These are phyloP conservation scores for Metarhizium anisopliae DNA, from an alignment of 2,329 filamentous ascomycete genomes.

Conservation along the genomic window DNA sequence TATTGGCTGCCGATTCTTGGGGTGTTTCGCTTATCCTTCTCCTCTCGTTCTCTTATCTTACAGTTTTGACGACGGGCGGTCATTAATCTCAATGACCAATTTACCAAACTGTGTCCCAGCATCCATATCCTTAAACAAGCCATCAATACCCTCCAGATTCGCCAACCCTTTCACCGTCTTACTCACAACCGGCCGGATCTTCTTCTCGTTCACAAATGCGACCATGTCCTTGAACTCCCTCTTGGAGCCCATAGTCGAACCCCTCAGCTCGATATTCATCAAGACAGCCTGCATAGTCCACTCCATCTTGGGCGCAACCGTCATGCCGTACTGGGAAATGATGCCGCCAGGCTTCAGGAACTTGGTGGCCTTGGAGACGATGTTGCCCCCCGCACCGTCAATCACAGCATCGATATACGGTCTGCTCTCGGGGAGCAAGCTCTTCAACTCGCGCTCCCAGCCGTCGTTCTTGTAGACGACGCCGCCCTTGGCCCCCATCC, in stretches of 20 bases:
- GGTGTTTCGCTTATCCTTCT: not conserved
- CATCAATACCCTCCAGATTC: slow-evolving; percentile 67
- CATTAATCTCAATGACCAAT: slow-evolving; percentile 66
- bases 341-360: slow-evolving; percentile 74
- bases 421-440: slow-evolving; percentile 53
- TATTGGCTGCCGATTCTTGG: not conserved
- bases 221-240: slow-evolving; percentile 90
- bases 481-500: slow-evolving; percentile 69
- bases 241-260: slow-evolving; percentile 87
- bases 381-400: slow-evolving; percentile 82
- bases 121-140: slow-evolving; percentile 81
- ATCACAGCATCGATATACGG: slow-evolving; percentile 73
- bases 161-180: slow-evolving; percentile 64
- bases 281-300: slow-evolving; percentile 78
- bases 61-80: slow-evolving; percentile 28
- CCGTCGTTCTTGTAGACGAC: slow-evolving; percentile 68
- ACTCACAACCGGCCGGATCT: slow-evolving; percentile 70
- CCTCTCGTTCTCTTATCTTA: slow-evolving; percentile 14
- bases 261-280: slow-evolving; percentile 77
- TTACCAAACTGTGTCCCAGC: slow-evolving; percentile 84
- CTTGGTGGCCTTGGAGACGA: slow-evolving; percentile 57
- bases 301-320: slow-evolving; percentile 72
- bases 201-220: slow-evolving; percentile 63
- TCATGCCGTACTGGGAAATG: slow-evolving; percentile 90
- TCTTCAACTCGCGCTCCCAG: slow-evolving; percentile 71